Base-by-base conservation (phyloP, 2,329 filamentous ascomycete genomes). In the Botrytis medusae region DNA sequence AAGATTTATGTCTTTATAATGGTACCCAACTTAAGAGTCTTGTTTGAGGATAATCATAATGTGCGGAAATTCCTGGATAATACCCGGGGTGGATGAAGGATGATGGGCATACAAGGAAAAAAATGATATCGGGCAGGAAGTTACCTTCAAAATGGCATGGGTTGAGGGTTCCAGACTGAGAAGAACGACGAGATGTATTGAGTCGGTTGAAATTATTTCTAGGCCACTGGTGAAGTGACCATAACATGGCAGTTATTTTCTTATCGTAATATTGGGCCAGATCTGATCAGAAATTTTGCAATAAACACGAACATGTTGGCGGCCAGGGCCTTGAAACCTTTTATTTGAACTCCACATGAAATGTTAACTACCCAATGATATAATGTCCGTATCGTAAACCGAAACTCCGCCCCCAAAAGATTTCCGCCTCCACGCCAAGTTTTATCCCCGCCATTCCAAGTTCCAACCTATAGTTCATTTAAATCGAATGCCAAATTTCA, bases 321-420 rank as follows among this genome's bases (percentile, higher is more conserved):
- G 46, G 34, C 20, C 64, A 57, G 51, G 34, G 37, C 46, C 46
- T 12, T 67, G 8, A 32, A 54, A 18, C 46, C 29, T 54, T 51
- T 54, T 25, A 54, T n/a, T 40, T 32, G 9, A 42, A 29, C 34
- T 68, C 65, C 37, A 22, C 48, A 57, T 57, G 54, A 5, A 32
- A 57, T 57, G 25, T 37, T 29, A 18, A 68, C 29, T 29, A 22
- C 8, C 64, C 46, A 42, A 57, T 57, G n/a, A 68, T n/a, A 68
- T n/a, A 68, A 57, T 54, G 18, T n/a, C 48, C 34, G 10, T 57
- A 25, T 68, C 48, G 34, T 68, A 68, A 68, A 57, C 34, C 34
- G 37, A 68, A 42, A 68, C 34, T 68, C 34, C 65, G 48, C 57
- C 48, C 65, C 65, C 34, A 22, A 42, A 68, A 57, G n/a, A 57